Conservation (phyloP, 257 asterid species). For the Osmanthus fragrans region DNA sequence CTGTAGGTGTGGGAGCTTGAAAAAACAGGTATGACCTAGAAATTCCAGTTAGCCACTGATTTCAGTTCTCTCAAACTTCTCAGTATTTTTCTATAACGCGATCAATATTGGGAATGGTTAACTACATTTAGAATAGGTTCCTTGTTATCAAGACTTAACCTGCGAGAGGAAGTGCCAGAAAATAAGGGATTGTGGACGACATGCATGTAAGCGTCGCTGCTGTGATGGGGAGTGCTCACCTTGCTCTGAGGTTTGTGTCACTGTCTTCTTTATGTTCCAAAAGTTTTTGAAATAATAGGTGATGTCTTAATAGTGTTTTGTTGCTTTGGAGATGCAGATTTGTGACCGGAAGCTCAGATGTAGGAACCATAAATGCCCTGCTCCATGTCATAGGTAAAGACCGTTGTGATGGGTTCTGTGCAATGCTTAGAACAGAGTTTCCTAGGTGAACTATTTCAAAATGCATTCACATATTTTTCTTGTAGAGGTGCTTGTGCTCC, state of each 20-base stretch:
- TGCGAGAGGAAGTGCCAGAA: slow-evolving; percentile 93
- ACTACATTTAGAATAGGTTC: slow-evolving; percentile 73
- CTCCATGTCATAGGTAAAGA: slow-evolving; percentile 91
- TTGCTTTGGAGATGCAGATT: slow-evolving; percentile 46
- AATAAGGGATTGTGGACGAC: slow-evolving; percentile 80
- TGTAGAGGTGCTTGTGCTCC: slow-evolving; percentile 95
- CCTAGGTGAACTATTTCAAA: slow-evolving; percentile 2
- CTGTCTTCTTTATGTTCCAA: neutral
- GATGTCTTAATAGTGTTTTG: slow-evolving; percentile 3
- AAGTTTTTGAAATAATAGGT: neutral
- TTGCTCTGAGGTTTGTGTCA: slow-evolving; percentile 78
- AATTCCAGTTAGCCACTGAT: slow-evolving; percentile 17
- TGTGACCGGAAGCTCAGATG: slow-evolving; percentile 94
- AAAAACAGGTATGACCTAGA: slow-evolving; percentile 64
- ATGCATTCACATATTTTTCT: slow-evolving; percentile 30
- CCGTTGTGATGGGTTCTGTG: slow-evolving; percentile 13
- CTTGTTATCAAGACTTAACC: slow-evolving; percentile 87
- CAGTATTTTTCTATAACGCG: neutral
- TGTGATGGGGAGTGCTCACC: slow-evolving; percentile 97
- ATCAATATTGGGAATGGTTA: slow-evolving; percentile 32
- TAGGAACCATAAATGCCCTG: slow-evolving; percentile 94
- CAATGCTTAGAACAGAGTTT: slow-evolving; percentile 17
- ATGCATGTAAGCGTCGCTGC: slow-evolving; percentile 93
- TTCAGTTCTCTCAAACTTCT: neutral
- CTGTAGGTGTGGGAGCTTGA: slow-evolving; percentile 96